Conservation (phyloP, 1,284 basidiomycete species). For the Trichosporon sp. region DNA sequence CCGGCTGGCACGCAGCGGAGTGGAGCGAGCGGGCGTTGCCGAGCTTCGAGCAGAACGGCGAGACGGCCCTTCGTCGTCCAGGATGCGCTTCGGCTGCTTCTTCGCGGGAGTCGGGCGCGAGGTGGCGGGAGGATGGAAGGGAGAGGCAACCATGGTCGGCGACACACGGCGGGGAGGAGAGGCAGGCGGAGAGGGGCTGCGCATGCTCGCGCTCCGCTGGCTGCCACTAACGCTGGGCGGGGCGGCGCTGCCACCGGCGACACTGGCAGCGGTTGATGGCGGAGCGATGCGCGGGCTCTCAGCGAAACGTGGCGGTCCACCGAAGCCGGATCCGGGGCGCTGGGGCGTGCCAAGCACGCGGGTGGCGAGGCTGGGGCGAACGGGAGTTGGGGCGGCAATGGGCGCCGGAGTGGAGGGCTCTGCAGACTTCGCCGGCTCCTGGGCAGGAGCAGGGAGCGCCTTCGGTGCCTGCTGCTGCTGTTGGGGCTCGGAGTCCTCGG, state of each 20-base stretch:
- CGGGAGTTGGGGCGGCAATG: conserved; percentile 18
- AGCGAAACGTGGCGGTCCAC: conserved; percentile 52
- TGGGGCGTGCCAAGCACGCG: conserved; percentile 24
- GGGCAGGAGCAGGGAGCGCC: conserved; percentile 1
- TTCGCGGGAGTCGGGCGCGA: conserved; percentile 24
- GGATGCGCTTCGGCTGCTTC: conserved; percentile 36
- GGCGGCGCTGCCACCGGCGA: conserved; percentile 8
- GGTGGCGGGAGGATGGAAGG: conserved; percentile 38
- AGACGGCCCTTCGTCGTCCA: conserved; percentile 37
- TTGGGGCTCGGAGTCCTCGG: neutral
- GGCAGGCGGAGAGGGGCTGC: conserved; percentile 8
- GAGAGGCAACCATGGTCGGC: conserved; percentile 30
- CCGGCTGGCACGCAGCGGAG: conserved; percentile 1
- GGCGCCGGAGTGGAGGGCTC: conserved; percentile 8
- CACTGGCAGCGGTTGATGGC: neutral
- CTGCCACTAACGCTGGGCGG: neutral
- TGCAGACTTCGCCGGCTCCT: conserved; percentile 8
- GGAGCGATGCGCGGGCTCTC: conserved; percentile 21
- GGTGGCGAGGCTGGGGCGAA: conserved; percentile 23
- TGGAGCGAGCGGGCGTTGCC: conserved; percentile 4
- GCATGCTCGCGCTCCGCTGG: neutral
- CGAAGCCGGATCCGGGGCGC: conserved; percentile 42
- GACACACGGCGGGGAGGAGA: conserved; percentile 28
- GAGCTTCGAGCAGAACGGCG: neutral
- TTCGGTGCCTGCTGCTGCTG: neutral